A percentile compares a stretch with the other conserved stretches of the same genome.
These are phyloP conservation scores for Venturia nashicola DNA, from an alignment of 2,329 filamentous ascomycete species.

Conservation along the genomic window DNA sequence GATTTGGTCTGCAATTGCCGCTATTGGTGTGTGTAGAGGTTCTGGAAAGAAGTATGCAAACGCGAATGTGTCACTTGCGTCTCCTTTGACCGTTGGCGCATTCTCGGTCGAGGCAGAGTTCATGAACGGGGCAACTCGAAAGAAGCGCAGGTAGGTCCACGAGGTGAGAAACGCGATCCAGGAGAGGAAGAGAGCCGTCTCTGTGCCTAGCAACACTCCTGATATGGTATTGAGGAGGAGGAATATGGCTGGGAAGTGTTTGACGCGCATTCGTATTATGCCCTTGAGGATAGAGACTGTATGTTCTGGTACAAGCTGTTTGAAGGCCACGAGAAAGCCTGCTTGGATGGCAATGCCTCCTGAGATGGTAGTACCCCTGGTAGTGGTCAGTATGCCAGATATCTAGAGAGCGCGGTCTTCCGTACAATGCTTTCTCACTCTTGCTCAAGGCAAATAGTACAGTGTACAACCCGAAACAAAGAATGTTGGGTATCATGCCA, in stretches of 20 bases:
- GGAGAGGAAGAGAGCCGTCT: slow-evolving; percentile 67
- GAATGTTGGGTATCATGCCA: slow-evolving; percentile 65
- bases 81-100: slow-evolving; percentile 52
- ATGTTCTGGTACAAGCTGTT: slow-evolving; percentile 92
- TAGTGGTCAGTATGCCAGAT: neutral
- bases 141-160: slow-evolving; percentile 96
- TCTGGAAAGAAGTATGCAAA: slow-evolving; percentile 94
- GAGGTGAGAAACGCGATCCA: slow-evolving; percentile 73
- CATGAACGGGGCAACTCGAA: slow-evolving; percentile 56
- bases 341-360: slow-evolving; percentile 85
- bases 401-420: slow-evolving; percentile 13
- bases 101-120: slow-evolving; percentile 37
- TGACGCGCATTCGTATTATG: slow-evolving; percentile 77
- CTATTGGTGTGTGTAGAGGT: slow-evolving; percentile 56
- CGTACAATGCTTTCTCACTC: slow-evolving; percentile 57
- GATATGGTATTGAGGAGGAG: slow-evolving; percentile 58
- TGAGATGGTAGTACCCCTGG: slow-evolving; percentile 63
- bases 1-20: slow-evolving; percentile 20
- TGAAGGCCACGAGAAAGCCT: slow-evolving; percentile 90
- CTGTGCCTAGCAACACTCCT: slow-evolving; percentile 51
- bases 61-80: slow-evolving; percentile 91
- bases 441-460: slow-evolving; percentile 59
- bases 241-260: slow-evolving; percentile 66
- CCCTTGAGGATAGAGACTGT: slow-evolving; percentile 90
- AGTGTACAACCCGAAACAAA: slow-evolving; percentile 62